phyloP scores from a whole-genome alignment of 495 filamentous ascomycete species.

The Lindgomyces ingoldianus region DNA sequence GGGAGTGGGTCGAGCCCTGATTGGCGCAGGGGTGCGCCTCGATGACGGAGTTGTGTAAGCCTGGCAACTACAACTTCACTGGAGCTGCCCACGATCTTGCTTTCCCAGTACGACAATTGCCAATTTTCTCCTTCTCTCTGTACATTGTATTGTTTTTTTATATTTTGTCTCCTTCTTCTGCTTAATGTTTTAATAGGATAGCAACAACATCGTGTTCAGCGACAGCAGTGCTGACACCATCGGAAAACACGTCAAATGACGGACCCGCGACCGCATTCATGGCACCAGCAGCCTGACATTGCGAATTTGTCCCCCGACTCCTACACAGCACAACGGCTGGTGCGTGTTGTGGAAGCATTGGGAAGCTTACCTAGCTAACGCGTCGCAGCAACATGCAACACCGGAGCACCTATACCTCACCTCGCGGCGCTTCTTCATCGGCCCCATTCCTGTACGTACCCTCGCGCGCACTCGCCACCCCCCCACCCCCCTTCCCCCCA shows the following conservation, averaged over 20 bases:
- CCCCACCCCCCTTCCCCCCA: too few species aligned
- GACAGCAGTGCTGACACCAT: background rate
- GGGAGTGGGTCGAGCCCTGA: conserved; percentile 6
- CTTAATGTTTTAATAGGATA: background rate
- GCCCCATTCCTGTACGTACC: conserved; percentile 57
- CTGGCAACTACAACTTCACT: background rate
- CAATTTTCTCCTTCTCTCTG: background rate
- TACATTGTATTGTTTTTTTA: background rate
- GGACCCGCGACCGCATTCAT: conserved; percentile 23
- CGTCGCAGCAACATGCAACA: conserved; percentile 60
- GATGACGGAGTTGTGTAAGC: conserved; percentile 12
- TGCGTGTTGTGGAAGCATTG: conserved; percentile 24
- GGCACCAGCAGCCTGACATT: conserved; percentile 35
- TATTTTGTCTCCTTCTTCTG: background rate
- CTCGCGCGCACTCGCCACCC: background rate
- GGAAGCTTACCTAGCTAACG: conserved; percentile 1
- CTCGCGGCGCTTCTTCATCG: conserved; percentile 65
- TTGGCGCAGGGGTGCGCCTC: conserved; percentile 27
- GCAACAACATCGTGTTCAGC: background rate
- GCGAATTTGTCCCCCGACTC: conserved; percentile 37
- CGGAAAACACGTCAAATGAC: conserved; percentile 18
- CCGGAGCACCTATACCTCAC: conserved; percentile 65
- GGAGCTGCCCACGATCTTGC: background rate
- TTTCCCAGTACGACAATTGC: background rate
- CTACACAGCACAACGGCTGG: conserved; percentile 53